Evolutionary conservation across 768 basidiomycete species (phyloP), one percentile per base, ranked within the genome.

Genomic region (Rickenella mellea): DNA sequence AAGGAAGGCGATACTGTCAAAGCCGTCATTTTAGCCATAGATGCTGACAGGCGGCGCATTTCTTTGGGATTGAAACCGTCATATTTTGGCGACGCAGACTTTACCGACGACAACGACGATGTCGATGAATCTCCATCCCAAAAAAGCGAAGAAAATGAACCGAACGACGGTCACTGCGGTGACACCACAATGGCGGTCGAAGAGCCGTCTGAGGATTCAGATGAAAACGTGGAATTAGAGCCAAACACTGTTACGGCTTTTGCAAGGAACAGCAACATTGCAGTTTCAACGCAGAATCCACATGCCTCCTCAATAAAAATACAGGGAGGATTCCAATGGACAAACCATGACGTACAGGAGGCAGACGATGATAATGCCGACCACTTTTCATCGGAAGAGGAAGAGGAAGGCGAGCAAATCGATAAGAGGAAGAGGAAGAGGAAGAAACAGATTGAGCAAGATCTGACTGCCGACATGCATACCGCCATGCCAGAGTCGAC

Each of bases 401-500:
- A 63, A 14, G 72, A 73, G 3, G 61, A 55, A 8, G 71, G 67
- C 1, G 67, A 63, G 12, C 60, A 69, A 19, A 59, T 66, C 1
- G 66, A 59, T 45, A 87, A 80, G 60, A 77, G 69, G 64, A 83
- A 70, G 60, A 80, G 73, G 56, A 74, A 73, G 48, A 79, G 70
- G 56, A 76, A 71, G 59, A 85, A 78, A 58, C 71, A 76, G 56
- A 79, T 83, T 42, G 80, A 91, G 53, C 68, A 76, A 44, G 89
- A 90, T 56, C 64, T 81, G 24, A 97, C 96, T 0, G 85, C 80
- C 20, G 84, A 94, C 46, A 80, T 97, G 70, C 88, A 91, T 43
- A 78, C 73, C 28, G 83, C 80, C 52, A 69, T 69, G 17, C 96
- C 96, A 2, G 87, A 90, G 57, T 96, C 96, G 1, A 88, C 83